Conservation (phyloP, 2,329 filamentous ascomycete genomes). For the Botrytis pseudocinerea region DNA sequence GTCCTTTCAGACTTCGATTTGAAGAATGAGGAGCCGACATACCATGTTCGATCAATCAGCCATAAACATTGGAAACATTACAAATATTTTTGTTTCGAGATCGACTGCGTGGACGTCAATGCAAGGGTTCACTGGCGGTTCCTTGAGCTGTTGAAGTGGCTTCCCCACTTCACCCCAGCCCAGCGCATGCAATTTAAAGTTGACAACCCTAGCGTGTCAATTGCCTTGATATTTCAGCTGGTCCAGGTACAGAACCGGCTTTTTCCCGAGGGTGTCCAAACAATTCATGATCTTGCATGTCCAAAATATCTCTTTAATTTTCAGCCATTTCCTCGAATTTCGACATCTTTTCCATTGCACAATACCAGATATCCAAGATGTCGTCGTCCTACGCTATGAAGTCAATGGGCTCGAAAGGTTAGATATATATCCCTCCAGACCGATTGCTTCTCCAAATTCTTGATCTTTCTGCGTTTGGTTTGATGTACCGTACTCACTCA, state of each 20-base stretch:
- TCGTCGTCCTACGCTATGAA: slow-evolving; percentile 49
- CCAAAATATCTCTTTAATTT: background rate
- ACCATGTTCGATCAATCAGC: background rate
- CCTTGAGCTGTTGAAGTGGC: background rate
- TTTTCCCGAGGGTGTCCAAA: background rate
- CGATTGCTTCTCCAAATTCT: background rate
- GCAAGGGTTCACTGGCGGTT: background rate
- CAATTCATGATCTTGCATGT: background rate
- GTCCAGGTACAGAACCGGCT: slow-evolving; percentile 5
- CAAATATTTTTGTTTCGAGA: background rate
- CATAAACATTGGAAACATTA: no score
- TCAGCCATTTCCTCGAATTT: background rate
- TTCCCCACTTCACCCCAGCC: slow-evolving; percentile 9
- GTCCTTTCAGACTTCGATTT: background rate
- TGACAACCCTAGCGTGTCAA: background rate
- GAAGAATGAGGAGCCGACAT: background rate
- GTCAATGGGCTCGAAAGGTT: slow-evolving; percentile 48
- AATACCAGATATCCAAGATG: slow-evolving; percentile 43
- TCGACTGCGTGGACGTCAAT: background rate
- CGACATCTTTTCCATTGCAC: background rate
- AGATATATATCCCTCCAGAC: background rate
- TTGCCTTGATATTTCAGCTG: slow-evolving; percentile 15
- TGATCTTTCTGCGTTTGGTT: background rate
- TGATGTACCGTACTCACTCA: background rate
- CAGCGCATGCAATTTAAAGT: slow-evolving; percentile 1